Percentiles rank a stretch among this genome's conserved stretches.
Conservation (phyloP, 2,329 filamentous ascomycete genomes). For the Claviceps cyperi region DNA sequence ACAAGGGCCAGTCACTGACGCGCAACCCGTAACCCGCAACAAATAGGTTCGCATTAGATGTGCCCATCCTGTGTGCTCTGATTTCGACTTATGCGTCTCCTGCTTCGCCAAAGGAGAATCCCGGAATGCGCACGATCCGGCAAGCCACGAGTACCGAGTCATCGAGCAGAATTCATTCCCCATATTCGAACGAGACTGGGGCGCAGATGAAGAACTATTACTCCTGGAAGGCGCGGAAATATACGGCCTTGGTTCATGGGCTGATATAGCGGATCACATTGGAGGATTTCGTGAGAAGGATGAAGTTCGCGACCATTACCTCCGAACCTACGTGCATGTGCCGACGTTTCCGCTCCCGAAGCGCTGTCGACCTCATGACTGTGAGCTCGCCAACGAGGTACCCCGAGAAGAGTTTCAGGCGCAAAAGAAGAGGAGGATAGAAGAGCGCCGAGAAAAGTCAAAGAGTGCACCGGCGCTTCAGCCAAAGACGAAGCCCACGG, state of each 20-base stretch:
- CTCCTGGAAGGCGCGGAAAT: slow-evolving; percentile 88
- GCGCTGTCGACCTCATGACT: slow-evolving; percentile 71
- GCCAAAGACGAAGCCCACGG: slow-evolving; percentile 90
- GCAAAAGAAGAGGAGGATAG: slow-evolving; percentile 83
- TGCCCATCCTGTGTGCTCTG: slow-evolving; percentile 66
- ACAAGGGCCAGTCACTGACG: slow-evolving; percentile 3
- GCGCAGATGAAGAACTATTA: slow-evolving; percentile 90
- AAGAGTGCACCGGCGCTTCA: slow-evolving; percentile 72
- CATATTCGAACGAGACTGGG: slow-evolving; percentile 91
- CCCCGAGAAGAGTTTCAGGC: slow-evolving; percentile 87
- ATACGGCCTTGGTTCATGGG: slow-evolving; percentile 93
- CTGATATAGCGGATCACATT: slow-evolving; percentile 95
- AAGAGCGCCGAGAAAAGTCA: slow-evolving; percentile 74
- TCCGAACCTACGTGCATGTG: slow-evolving; percentile 74
- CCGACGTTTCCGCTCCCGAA: slow-evolving; percentile 74
- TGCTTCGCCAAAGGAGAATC: slow-evolving; percentile 77
- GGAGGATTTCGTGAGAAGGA: slow-evolving; percentile 89
- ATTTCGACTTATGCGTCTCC: slow-evolving; percentile 93
- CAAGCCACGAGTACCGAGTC: slow-evolving; percentile 76
- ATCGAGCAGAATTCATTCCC: slow-evolving; percentile 98
- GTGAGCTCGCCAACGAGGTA: slow-evolving; percentile 60
- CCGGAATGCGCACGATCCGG: slow-evolving; percentile 73
- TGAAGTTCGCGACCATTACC: slow-evolving; percentile 90
- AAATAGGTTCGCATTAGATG: slow-evolving; percentile 83
- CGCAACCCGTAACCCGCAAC: slow-evolving; percentile 6